A percentile compares a stretch with the other conserved stretches of the same genome.
Conservation (phyloP, 2,329 filamentous ascomycete genomes). For the Knoxdaviesia proteae region DNA sequence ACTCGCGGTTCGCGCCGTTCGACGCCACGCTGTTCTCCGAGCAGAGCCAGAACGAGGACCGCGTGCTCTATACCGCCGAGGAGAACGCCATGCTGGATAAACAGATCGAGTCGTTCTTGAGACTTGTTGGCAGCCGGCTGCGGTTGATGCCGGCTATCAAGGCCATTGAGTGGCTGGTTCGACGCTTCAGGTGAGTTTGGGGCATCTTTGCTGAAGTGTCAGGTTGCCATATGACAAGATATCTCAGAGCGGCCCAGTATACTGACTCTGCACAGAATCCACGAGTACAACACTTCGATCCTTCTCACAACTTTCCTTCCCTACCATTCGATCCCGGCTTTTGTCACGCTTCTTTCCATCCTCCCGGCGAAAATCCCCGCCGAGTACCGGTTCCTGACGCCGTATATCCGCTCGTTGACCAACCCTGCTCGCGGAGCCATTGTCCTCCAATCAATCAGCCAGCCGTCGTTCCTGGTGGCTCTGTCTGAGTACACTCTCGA, state of each 20-base stretch:
- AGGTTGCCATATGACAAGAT: conserved; percentile 1
- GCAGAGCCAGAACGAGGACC: conserved; percentile 76
- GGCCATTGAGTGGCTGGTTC: conserved; percentile 82
- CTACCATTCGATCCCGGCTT: conserved; percentile 72
- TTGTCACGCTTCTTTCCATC: conserved; percentile 71
- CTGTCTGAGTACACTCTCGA: conserved; percentile 64
- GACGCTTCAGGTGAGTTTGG: conserved; percentile 58
- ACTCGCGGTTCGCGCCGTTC: conserved; percentile 58
- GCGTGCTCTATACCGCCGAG: conserved; percentile 57
- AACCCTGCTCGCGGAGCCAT: conserved; percentile 62
- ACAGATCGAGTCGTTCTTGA: conserved; percentile 64
- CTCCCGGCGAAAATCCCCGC: conserved; percentile 54
- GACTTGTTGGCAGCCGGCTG: conserved; percentile 54
- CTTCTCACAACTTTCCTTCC: conserved; percentile 76
- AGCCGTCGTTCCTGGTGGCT: conserved; percentile 51
- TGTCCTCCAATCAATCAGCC: conserved; percentile 65
- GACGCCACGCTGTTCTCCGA: conserved; percentile 71
- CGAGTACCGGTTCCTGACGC: conserved; percentile 65
- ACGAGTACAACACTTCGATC: conserved; percentile 69
- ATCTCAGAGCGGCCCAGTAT: not conserved
- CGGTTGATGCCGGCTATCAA: conserved; percentile 76
- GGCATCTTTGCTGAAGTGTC: not conserved
- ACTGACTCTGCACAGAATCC: conserved; percentile 35
- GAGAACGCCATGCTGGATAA: conserved; percentile 69
- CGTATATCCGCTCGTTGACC: conserved; percentile 62